phyloP scores from a whole-genome alignment of 2,329 filamentous ascomycete species.

The Aspergillus puulaauensis region DNA sequence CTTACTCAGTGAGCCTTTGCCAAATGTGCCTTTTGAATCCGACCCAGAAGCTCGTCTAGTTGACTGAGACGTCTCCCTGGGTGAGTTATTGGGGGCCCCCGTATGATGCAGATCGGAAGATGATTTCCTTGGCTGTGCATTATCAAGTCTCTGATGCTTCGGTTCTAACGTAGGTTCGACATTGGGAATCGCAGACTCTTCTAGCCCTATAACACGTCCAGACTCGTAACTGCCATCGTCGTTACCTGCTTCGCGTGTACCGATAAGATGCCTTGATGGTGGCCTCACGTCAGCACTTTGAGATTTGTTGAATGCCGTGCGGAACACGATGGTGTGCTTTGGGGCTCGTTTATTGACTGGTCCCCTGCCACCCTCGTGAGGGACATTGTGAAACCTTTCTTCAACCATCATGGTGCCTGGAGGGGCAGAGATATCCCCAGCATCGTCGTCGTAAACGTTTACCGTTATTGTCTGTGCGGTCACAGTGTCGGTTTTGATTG shows the following conservation, averaged over 20 bases:
- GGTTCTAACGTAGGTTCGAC: not conserved
- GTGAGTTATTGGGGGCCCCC: not conserved
- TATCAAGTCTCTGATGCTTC: conserved; percentile 3
- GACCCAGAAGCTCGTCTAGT: conserved; percentile 14
- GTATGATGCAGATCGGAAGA: conserved; percentile 15
- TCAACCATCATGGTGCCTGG: conserved; percentile 48
- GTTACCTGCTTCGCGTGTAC: not conserved
- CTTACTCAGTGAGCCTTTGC: conserved; percentile 30
- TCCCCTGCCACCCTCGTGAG: conserved; percentile 33
- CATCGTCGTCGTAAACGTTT: conserved; percentile 45
- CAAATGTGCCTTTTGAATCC: conserved; percentile 22
- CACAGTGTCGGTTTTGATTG: conserved; percentile 43
- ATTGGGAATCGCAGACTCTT: not conserved
- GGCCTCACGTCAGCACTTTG: conserved; percentile 38
- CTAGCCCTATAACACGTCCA: not conserved
- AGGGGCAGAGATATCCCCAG: conserved; percentile 43
- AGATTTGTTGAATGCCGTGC: conserved; percentile 43
- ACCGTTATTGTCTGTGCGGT: conserved; percentile 49
- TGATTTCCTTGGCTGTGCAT: conserved; percentile 9
- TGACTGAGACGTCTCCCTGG: not conserved
- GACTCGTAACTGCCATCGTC: not conserved
- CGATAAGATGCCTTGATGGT: conserved; percentile 8
- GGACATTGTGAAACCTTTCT: conserved; percentile 51
- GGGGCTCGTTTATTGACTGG: conserved; percentile 36
- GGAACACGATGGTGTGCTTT: conserved; percentile 47